A percentile compares a stretch with the other conserved stretches of the same genome.
These are phyloP conservation scores for Agaricus blazei DNA, from an alignment of 768 basidiomycete genomes.

Conservation along the genomic window DNA sequence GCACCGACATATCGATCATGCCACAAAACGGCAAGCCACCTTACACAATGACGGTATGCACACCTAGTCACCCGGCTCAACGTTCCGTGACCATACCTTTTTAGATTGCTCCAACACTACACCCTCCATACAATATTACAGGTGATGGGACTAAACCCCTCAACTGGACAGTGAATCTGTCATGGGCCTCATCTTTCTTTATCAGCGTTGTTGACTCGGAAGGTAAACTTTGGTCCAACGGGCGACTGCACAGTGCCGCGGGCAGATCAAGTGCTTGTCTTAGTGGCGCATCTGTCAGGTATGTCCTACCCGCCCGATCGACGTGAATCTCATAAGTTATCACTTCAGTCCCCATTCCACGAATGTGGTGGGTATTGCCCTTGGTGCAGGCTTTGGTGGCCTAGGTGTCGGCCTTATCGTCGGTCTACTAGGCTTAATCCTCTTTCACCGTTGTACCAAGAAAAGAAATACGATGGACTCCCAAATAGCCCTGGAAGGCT, in stretches of 20 bases:
- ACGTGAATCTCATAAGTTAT: not conserved
- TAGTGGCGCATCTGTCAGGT: conserved; percentile 18
- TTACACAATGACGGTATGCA: conserved; percentile 49
- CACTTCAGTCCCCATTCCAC: not conserved
- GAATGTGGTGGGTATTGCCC: conserved; percentile 19
- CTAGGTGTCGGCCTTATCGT: conserved; percentile 29
- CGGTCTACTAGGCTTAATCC: conserved; percentile 26
- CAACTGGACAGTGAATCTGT: conserved; percentile 54
- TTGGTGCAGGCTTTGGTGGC: conserved; percentile 36
- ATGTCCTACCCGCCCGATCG: not conserved
- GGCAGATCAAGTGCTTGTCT: conserved; percentile 37
- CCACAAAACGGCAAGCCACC: conserved; percentile 57
- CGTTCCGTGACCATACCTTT: not conserved
- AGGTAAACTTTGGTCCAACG: conserved; percentile 51
- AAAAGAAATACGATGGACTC: conserved; percentile 15
- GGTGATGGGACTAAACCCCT: conserved; percentile 33
- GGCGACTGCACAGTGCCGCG: conserved; percentile 52
- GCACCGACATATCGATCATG: conserved; percentile 49
- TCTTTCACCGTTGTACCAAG: conserved; percentile 24
- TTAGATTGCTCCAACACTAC: conserved; percentile 55
- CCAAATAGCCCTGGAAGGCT: conserved; percentile 22
- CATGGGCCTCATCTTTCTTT: conserved; percentile 53
- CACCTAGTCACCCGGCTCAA: not conserved
- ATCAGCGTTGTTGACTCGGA: conserved; percentile 46
- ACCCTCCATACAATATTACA: conserved; percentile 57